A percentile compares a stretch with the other conserved stretches of the same genome.
Evolutionary conservation across 495 filamentous ascomycete species (phyloP).

Genomic region (Daldinia grandis): DNA sequence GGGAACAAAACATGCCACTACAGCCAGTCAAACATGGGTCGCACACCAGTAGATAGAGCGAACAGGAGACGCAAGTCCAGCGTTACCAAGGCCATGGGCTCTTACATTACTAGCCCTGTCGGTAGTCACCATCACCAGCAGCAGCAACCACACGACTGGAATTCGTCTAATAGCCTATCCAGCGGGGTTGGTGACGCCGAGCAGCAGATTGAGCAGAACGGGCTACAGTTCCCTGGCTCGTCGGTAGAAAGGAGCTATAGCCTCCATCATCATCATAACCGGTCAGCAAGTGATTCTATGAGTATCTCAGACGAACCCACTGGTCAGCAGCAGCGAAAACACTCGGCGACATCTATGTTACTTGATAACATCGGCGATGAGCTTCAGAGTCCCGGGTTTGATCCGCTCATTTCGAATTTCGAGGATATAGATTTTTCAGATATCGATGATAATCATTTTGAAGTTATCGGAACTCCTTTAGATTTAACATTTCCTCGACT

Average conservation of each 20-base stretch:
- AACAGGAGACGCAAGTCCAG: not conserved
- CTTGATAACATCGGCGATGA: not conserved
- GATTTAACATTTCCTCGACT: not conserved
- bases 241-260: not conserved
- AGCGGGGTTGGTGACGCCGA: not conserved
- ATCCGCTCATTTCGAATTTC: not conserved
- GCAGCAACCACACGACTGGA: not conserved
- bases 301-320: not conserved
- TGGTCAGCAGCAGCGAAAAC: not conserved
- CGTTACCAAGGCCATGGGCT: not conserved
- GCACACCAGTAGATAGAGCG: not conserved
- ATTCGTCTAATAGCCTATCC: not conserved
- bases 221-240: not conserved
- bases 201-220: not conserved
- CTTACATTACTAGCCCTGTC: not conserved
- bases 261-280: not conserved
- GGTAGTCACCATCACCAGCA: not conserved
- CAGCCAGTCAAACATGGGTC: not conserved
- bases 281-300: not conserved
- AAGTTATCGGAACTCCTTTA: not conserved
- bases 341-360: not conserved
- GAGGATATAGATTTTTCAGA: not conserved
- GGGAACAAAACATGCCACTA: not conserved
- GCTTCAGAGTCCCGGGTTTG: not conserved
- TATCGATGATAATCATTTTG: not conserved